phyloP scores from a whole-genome alignment of 2,329 filamentous ascomycete genomes.

The Juglanconis sp. region DNA sequence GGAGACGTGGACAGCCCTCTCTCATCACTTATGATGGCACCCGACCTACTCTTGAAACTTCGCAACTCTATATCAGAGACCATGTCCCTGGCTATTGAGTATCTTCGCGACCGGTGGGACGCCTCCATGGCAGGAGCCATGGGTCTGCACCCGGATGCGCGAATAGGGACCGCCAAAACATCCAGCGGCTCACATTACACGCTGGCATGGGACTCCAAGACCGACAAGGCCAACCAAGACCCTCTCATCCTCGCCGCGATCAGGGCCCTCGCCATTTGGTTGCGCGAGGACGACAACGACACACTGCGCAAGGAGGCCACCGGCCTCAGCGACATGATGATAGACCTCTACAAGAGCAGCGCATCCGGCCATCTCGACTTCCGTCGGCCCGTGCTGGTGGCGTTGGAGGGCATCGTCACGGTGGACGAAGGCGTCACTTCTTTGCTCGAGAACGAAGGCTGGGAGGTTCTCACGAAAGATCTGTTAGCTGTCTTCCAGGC shows the following conservation, averaged over 20 bases:
- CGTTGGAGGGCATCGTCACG: slow-evolving; percentile 55
- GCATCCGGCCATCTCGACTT: slow-evolving; percentile 44
- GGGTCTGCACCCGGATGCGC: slow-evolving; percentile 58
- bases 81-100: slow-evolving; percentile 61
- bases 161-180: slow-evolving; percentile 40
- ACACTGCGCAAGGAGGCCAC: slow-evolving; percentile 52
- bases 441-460: slow-evolving; percentile 51
- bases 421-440: slow-evolving; percentile 44
- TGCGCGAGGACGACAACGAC: slow-evolving; percentile 66
- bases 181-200: slow-evolving; percentile 43
- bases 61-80: slow-evolving; percentile 60
- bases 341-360: slow-evolving; percentile 55
- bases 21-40: slow-evolving; percentile 44
- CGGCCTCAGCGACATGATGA: slow-evolving; percentile 60
- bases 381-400: slow-evolving; percentile 54
- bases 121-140: slow-evolving; percentile 59
- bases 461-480: slow-evolving; percentile 50
- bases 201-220: slow-evolving; percentile 57
- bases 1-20: slow-evolving; percentile 26
- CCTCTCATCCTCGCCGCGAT: slow-evolving; percentile 58
- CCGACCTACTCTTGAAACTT: slow-evolving; percentile 60
- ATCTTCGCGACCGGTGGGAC: slow-evolving; percentile 68
- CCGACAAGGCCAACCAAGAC: slow-evolving; percentile 48
- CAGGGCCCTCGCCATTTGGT: slow-evolving; percentile 59
- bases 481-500: slow-evolving; percentile 41